Evolutionary conservation across 2,329 filamentous ascomycete species (phyloP).

Genomic region (Colletotrichum spaethianum): DNA sequence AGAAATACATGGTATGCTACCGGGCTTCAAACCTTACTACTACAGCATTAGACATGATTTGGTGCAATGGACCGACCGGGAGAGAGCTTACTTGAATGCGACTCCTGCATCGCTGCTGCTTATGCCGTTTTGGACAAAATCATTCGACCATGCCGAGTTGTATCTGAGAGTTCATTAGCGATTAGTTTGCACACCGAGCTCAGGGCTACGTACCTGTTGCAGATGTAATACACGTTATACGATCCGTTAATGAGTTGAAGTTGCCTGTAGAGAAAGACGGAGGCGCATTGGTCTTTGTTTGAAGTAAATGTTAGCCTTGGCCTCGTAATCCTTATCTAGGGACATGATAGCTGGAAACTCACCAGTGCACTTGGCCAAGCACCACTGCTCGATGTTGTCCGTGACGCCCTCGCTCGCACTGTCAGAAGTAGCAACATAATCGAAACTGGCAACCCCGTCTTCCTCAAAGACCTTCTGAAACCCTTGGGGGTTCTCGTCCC

Average conservation of each 20-base stretch:
- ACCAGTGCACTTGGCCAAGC: constrained; percentile 19
- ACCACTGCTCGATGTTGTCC: constrained; percentile 14
- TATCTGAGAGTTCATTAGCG: background rate
- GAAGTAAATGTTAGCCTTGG: background rate
- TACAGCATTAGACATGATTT: background rate
- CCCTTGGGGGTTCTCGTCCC: background rate
- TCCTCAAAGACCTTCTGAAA: constrained; percentile 21
- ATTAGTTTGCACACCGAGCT: no score
- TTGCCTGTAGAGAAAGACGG: constrained; percentile 19
- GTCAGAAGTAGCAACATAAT: background rate
- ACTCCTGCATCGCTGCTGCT: constrained; percentile 4
- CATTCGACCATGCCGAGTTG: constrained; percentile 1
- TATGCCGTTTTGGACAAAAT: background rate
- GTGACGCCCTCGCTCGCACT: constrained; percentile 6
- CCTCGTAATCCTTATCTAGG: background rate
- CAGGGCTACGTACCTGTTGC: background rate
- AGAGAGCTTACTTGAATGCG: constrained; percentile 11
- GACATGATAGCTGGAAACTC: background rate
- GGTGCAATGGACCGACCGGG: background rate
- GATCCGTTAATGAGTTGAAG: background rate
- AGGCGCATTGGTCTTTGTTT: background rate
- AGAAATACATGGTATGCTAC: no score
- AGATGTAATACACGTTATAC: constrained; percentile 4
- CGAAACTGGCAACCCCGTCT: background rate
- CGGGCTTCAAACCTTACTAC: background rate